A percentile compares a stretch with the other conserved stretches of the same genome.
These are phyloP conservation scores for Xylariaceae sp. DNA, from an alignment of 2,329 filamentous ascomycete species.

Conservation along the genomic window DNA sequence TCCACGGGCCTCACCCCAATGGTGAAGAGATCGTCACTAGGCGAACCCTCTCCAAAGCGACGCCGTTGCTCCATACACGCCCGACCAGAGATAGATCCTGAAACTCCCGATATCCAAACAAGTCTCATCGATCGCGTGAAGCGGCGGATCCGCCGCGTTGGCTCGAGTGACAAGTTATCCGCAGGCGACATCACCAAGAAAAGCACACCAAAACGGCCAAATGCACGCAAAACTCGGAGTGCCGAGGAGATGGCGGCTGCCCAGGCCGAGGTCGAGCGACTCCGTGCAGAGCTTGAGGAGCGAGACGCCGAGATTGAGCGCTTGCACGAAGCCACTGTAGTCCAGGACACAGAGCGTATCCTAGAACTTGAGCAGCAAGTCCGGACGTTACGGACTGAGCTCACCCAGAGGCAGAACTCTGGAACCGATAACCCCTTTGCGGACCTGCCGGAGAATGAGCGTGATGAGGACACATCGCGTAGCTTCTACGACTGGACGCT, in stretches of 20 bases:
- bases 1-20: constrained; percentile 57
- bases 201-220: constrained; percentile 37
- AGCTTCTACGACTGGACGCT: constrained; percentile 47
- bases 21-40: constrained; percentile 48
- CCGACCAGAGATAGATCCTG: constrained; percentile 37
- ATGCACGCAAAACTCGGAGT: constrained; percentile 22
- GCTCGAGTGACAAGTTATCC: constrained; percentile 57
- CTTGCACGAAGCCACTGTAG: constrained; percentile 44
- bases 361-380: constrained; percentile 36
- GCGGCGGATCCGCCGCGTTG: constrained; percentile 52
- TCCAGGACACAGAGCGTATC: constrained; percentile 43
- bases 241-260: constrained; percentile 30
- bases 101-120: constrained; percentile 50
- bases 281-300: constrained; percentile 45
- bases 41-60: constrained; percentile 31
- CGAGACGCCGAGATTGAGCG: constrained; percentile 52
- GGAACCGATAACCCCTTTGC: constrained; percentile 5
- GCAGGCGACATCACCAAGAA: constrained; percentile 31
- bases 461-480: constrained; percentile 8
- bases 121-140: constrained; percentile 40
- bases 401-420: constrained; percentile 18
- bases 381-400: constrained; percentile 28
- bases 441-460: background rate
- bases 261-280: constrained; percentile 43
- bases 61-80: constrained; percentile 45